phyloP scores from a whole-genome alignment of 768 basidiomycete genomes.

The Tulasnella sp. region DNA sequence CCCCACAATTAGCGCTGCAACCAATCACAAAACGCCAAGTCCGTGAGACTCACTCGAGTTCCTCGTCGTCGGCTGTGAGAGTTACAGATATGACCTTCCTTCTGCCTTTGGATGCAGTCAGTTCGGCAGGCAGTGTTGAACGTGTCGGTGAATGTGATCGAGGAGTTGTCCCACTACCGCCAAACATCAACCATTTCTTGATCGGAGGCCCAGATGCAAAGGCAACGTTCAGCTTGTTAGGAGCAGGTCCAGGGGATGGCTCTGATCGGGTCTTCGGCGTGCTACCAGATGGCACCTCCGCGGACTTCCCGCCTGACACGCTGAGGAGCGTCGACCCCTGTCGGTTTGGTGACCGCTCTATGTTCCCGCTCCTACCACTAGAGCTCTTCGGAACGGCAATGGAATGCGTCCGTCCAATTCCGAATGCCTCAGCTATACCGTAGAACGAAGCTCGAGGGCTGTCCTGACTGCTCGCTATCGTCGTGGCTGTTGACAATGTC shows the following conservation, averaged over 20 bases:
- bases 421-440: background rate
- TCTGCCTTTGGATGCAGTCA: background rate
- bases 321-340: background rate
- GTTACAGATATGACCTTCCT: slow-evolving; percentile 12
- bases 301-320: background rate
- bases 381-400: background rate
- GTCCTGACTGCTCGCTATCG: background rate
- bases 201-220: slow-evolving; percentile 3
- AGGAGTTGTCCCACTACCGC: background rate
- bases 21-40: slow-evolving; percentile 18
- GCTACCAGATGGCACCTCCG: background rate
- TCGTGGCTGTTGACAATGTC: slow-evolving; percentile 1
- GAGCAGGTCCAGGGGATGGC: background rate
- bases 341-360: slow-evolving; percentile 6
- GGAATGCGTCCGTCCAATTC: background rate
- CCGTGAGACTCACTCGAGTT: slow-evolving; percentile 16
- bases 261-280: background rate
- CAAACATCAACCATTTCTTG: slow-evolving; percentile 5
- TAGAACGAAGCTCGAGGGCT: background rate
- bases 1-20: slow-evolving; percentile 26
- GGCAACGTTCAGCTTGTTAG: background rate
- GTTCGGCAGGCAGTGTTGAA: background rate
- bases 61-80: slow-evolving; percentile 18
- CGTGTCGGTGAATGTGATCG: background rate
- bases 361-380: background rate